A percentile compares a stretch with the other conserved stretches of the same genome.
Conservation (phyloP, 2,329 filamentous ascomycete genomes). For the Penicillium sp. region DNA sequence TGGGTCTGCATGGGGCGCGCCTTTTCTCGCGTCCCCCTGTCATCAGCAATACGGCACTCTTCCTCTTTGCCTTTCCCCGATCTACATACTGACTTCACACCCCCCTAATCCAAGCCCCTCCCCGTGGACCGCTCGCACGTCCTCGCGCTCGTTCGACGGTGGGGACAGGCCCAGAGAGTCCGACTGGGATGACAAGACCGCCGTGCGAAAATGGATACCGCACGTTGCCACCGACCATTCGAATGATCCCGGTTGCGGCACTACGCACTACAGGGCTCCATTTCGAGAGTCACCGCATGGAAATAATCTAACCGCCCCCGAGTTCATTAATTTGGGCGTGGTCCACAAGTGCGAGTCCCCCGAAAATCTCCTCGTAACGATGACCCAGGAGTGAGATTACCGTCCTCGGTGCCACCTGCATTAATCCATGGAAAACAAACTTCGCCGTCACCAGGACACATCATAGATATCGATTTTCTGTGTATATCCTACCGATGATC, state of each 20-base stretch:
- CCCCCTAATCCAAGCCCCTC: neutral
- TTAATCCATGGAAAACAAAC: constrained; percentile 1
- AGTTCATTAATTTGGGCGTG: constrained; percentile 10
- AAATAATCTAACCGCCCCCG: constrained; percentile 4
- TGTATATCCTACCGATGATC: constrained; percentile 16
- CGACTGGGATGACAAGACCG: neutral
- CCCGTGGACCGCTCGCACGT: constrained; percentile 13
- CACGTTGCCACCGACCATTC: constrained; percentile 13
- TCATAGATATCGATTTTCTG: neutral
- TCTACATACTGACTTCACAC: constrained; percentile 17
- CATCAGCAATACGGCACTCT: constrained; percentile 1
- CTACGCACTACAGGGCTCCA: constrained; percentile 1
- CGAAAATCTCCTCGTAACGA: neutral
- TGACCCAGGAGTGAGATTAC: neutral
- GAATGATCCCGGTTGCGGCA: constrained; percentile 16
- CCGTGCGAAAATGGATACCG: constrained; percentile 14
- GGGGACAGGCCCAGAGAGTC: neutral
- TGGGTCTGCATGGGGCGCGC: neutral
- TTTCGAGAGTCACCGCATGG: constrained; percentile 7
- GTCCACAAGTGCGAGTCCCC: constrained; percentile 12
- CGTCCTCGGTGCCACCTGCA: constrained; percentile 16
- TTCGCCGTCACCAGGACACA: constrained; percentile 16
- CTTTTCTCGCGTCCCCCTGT: neutral
- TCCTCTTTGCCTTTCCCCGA: constrained; percentile 16
- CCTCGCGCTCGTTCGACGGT: neutral